Conservation (phyloP, 2,329 filamentous ascomycete species). For the Aspergillus niger region DNA sequence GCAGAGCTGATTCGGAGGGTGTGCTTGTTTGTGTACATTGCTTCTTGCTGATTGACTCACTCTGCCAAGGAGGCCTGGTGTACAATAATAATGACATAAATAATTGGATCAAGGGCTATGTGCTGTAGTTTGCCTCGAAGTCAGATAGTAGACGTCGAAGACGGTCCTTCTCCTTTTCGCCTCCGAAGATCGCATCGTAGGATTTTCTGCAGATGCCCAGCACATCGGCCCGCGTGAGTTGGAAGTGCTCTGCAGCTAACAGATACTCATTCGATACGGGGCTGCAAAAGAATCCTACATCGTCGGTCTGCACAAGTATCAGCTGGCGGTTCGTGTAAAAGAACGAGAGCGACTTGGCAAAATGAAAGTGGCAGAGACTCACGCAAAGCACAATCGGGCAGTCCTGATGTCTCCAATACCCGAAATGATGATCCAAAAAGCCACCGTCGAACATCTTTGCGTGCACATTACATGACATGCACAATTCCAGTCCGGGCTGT, state of each 20-base stretch:
- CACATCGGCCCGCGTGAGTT: constrained; percentile 52
- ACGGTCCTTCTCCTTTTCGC: constrained; percentile 57
- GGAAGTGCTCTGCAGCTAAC: constrained; percentile 71
- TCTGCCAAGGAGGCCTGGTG: neutral
- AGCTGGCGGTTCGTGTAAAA: constrained; percentile 13
- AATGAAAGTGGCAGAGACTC: constrained; percentile 41
- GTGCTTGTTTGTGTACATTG: neutral
- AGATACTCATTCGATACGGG: constrained; percentile 74
- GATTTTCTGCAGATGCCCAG: constrained; percentile 61
- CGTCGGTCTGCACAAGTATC: constrained; percentile 65
- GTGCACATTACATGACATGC: constrained; percentile 78
- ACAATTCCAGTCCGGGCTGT: constrained; percentile 70
- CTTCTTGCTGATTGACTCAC: neutral
- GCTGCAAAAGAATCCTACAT: constrained; percentile 79
- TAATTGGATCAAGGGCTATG: constrained; percentile 1
- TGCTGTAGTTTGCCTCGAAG: constrained; percentile 22
- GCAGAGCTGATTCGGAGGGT: constrained; percentile 35
- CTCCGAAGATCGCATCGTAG: constrained; percentile 68
- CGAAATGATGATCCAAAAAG: constrained; percentile 72
- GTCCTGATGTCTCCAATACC: constrained; percentile 65
- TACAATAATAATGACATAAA: neutral
- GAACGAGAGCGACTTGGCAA: constrained; percentile 3
- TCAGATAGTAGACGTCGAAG: constrained; percentile 24
- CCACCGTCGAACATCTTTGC: constrained; percentile 70
- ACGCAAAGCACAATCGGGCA: constrained; percentile 69